Evolutionary conservation across 1,284 basidiomycete genomes (phyloP), one percentile per base, ranked within the genome.

Genomic region (Puccinia hordei): DNA sequence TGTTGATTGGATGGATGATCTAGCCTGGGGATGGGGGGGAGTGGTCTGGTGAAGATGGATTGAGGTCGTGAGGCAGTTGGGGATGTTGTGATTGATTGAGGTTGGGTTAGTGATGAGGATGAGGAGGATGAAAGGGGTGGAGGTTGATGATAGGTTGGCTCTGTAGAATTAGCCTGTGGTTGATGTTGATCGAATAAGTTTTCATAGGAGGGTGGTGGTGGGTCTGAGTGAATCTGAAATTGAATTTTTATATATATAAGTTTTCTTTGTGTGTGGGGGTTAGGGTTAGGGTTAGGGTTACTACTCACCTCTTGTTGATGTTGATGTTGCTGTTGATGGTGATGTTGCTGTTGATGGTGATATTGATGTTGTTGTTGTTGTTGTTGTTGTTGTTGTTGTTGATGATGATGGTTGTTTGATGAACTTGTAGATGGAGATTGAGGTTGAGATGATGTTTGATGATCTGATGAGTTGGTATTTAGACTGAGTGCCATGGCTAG

Each of bases 401-500:
- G n/a, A n/a, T n/a, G n/a, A n/a, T n/a, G n/a, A n/a, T n/a, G n/a
- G 13, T 44, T 44, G 41, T 44, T 44, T 44, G 41, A 13, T 44
- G 41, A 44, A 44, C 41, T 13, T 6, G 41, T 24, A 27, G 53
- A 10, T 24, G n/a, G 22, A 5, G 22, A 57, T 1, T 57, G 53
- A 24, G 8, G n/a, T 22, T 51, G 49, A 51, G 49, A 17, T 51
- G 49, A 22, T 51, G 22, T 12, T 51, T 15, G 22, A 57, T 27
- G 17, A 24, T n/a, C 4, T 24, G 53, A 2, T 63, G 24, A 10
- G 59, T 38, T 38, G 33, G 33, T 1, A 24, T 65, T 22, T 0
- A 75, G 41, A 33, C 73, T 75, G 57, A 75, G 57, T 17, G 73
- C 57, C 38, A 75, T 17, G 24, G 73, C 73, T 5, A 75, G 59